phyloP scores from a whole-genome alignment of 1,284 basidiomycete species.

The Sporisorium scitamineum region DNA sequence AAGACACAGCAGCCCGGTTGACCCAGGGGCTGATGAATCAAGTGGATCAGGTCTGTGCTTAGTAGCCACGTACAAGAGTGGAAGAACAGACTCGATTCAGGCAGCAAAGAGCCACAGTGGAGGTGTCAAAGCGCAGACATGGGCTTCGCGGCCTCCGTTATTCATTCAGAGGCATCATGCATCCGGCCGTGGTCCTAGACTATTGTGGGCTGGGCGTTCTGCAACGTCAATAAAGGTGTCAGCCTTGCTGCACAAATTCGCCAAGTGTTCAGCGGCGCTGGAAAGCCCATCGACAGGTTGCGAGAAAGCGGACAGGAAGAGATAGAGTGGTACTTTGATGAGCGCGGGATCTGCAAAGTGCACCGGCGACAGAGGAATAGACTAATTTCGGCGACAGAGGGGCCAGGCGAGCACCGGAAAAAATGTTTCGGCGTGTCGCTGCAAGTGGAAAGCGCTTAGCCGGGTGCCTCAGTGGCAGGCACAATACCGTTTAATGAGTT shows the following conservation, averaged over 20 bases:
- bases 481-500: not conserved
- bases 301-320: not conserved
- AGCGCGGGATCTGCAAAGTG: conserved; percentile 22
- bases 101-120: too few species aligned
- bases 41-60: not conserved
- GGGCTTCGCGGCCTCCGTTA: not conserved
- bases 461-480: not conserved
- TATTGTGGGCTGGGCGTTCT: conserved; percentile 10
- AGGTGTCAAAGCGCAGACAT: not conserved
- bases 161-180: conserved; percentile 8
- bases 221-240: conserved; percentile 3
- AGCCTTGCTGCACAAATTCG: conserved; percentile 7
- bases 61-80: not conserved
- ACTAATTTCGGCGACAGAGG: not conserved
- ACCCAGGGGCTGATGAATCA: not conserved
- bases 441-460: conserved; percentile 18
- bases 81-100: not conserved
- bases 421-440: conserved; percentile 10
- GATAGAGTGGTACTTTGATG: conserved; percentile 8
- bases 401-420: not conserved
- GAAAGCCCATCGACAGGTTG: not conserved
- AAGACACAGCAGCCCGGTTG: not conserved
- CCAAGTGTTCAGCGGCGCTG: conserved; percentile 12
- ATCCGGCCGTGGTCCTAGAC: conserved; percentile 11
- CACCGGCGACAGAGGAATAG: conserved; percentile 4